These are phyloP conservation scores for Saccharomycopsis javanensis DNA, from an alignment of 805 yeast species.

Conservation along the genomic window DNA sequence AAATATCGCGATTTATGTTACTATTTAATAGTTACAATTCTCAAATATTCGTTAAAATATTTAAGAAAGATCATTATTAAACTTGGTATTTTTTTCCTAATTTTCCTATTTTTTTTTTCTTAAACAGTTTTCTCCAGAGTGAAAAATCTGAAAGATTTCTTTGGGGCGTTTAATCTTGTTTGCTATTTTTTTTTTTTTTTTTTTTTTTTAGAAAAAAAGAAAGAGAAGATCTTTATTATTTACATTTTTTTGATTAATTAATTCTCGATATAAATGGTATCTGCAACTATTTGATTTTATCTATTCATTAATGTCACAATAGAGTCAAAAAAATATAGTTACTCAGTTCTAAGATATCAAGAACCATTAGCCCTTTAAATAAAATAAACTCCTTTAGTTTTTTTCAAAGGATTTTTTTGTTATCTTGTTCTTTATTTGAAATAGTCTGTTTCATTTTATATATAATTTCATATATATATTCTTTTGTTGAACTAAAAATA, in stretches of 20 bases:
- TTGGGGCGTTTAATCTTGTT: not conserved
- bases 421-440: too few species aligned
- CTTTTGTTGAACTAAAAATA: too few species aligned
- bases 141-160: not conserved
- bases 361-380: too few species aligned
- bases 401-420: too few species aligned
- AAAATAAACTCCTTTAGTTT: not conserved
- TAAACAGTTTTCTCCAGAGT: not conserved
- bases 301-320: too few species aligned
- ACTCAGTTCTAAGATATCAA: too few species aligned
- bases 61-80: not conserved
- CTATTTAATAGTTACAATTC: not conserved
- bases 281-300: too few species aligned
- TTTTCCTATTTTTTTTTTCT: not conserved
- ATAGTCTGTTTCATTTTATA: not conserved
- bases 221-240: too few species aligned
- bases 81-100: not conserved
- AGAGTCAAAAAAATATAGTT: too few species aligned
- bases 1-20: not conserved
- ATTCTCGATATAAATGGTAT: too few species aligned
- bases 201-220: too few species aligned
- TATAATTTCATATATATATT: not conserved
- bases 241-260: too few species aligned
- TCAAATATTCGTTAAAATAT: not conserved
- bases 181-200: not conserved